Evolutionary conservation across 352 stramenopile species (phyloP), one percentile per base, ranked within the genome.

Genomic region (Phytophthora pseudosyringae): DNA sequence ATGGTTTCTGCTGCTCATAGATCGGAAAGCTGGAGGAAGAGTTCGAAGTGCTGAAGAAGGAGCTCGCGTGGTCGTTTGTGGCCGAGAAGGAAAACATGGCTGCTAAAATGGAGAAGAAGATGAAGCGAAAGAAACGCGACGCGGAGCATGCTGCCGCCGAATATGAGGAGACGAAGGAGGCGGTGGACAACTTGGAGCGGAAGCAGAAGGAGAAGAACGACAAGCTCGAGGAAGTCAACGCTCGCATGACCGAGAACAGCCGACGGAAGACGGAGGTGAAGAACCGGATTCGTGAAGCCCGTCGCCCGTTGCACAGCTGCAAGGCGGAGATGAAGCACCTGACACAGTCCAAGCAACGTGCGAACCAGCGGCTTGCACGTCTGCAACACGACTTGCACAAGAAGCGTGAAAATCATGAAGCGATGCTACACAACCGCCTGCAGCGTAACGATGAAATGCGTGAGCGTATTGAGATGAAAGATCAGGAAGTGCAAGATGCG

Each of bases 31-130:
- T 95, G 40, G 83, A 92, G 57, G 64, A 79, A 11, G 83, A 95
- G 45, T 87, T 95, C 39, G 73, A 72, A 16, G 69, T 86, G 18
- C 68, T 95, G 0, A 93, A 93, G 53, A 91, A 92, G 25, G 81
- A 86, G 44, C 67, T 95, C 1, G 86, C 83, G 15, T 95, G 86
- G 86, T 95, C 83, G 8, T 93, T 95, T 70, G 86, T 95, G 7
- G 67, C 71, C 12, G 81, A 88, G 49, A 90, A 91, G 39, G 84
- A 95, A 43, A 16, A 71, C 0, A 46, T 81, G 43, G 81, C 73
- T 15, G 60, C 71, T 5, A 81, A 86, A 29, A 70, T 82, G 31
- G 73, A 72, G 6, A 88, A 79, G 49, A 90, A 86, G 52, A 81
- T 88, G 71, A 69, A 59, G 32, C 73, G 76, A 2, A 88, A 87